A percentile compares a stretch with the other conserved stretches of the same genome.
Conservation (phyloP, 805 yeast genomes). For the Myxozyma neglecta region DNA sequence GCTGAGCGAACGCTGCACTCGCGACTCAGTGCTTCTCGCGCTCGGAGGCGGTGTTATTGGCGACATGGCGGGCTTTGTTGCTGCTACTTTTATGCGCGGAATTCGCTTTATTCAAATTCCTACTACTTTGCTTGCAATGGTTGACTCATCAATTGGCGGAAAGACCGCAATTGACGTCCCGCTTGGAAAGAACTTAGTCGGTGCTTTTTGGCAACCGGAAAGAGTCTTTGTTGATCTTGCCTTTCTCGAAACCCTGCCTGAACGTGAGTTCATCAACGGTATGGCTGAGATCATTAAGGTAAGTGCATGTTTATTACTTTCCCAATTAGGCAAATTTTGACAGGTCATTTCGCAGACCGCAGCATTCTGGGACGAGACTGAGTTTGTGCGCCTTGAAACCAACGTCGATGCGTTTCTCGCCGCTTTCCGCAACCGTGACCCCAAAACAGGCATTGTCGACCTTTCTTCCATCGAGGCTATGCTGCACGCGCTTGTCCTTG, state of each 20-base stretch:
- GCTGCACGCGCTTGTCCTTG: slow-evolving; percentile 73
- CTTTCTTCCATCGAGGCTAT: slow-evolving; percentile 69
- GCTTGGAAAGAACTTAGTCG: slow-evolving; percentile 89
- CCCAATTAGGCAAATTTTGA: not conserved
- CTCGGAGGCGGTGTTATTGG: slow-evolving; percentile 99
- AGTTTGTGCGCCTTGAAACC: slow-evolving; percentile 79
- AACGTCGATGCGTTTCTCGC: slow-evolving; percentile 69
- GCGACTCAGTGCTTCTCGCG: slow-evolving; percentile 92
- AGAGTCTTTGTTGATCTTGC: slow-evolving; percentile 84
- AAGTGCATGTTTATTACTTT: not conserved
- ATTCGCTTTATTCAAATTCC: slow-evolving; percentile 92
- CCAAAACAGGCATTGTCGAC: slow-evolving; percentile 53
- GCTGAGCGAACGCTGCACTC: slow-evolving; percentile 79
- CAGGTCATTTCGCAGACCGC: slow-evolving; percentile 56
- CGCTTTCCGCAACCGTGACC: slow-evolving; percentile 55
- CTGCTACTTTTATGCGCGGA: slow-evolving; percentile 99
- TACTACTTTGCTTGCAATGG: slow-evolving; percentile 93
- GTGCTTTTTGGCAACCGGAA: slow-evolving; percentile 96
- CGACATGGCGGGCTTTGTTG: slow-evolving; percentile 98
- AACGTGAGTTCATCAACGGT: slow-evolving; percentile 93
- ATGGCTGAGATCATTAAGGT: slow-evolving; percentile 93
- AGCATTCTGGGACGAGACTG: slow-evolving; percentile 92
- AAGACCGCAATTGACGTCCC: slow-evolving; percentile 98
- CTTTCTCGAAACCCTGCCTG: slow-evolving; percentile 84
- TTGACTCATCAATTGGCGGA: slow-evolving; percentile 97